Evolutionary conservation across 306 rosid species (phyloP).

Genomic region (Clitoria ternatea): DNA sequence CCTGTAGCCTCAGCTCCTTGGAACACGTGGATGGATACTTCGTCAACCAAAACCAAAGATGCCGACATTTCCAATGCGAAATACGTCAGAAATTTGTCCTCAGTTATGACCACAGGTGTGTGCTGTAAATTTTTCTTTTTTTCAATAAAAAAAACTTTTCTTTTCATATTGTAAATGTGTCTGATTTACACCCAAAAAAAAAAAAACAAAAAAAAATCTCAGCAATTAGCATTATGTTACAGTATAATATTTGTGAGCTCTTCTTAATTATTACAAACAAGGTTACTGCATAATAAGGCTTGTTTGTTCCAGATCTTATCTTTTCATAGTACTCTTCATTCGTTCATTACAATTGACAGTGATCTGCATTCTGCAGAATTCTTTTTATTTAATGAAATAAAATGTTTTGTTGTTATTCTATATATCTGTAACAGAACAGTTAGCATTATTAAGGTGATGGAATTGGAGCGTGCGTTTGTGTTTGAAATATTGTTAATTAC

Average conservation of each 20-base stretch:
- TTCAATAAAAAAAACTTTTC: too few relatives aligned
- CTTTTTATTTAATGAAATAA: too few relatives aligned
- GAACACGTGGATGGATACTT: slow-evolving; percentile 19
- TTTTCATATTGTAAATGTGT: slow-evolving; percentile 54
- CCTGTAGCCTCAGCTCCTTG: slow-evolving; percentile 35
- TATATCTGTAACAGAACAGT: too few relatives aligned
- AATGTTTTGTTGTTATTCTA: not conserved
- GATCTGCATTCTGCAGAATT: not conserved
- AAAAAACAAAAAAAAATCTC: slow-evolving; percentile 4
- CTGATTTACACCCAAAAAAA: slow-evolving; percentile 17
- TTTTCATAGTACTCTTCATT: too few relatives aligned
- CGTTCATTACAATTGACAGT: not conserved
- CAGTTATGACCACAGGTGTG: slow-evolving; percentile 54
- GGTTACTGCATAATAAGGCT: slow-evolving; percentile 35
- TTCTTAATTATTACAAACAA: slow-evolving; percentile 27
- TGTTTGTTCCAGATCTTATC: slow-evolving; percentile 25
- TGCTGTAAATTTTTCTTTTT: slow-evolving; percentile 30
- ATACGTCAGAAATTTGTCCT: slow-evolving; percentile 37
- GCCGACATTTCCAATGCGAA: slow-evolving; percentile 37
- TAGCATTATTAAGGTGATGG: slow-evolving; percentile 1
- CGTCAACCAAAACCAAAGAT: slow-evolving; percentile 10
- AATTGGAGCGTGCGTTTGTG: too few relatives aligned
- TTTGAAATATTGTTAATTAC: too few relatives aligned
- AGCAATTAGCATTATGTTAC: slow-evolving; percentile 28
- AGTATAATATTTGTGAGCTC: slow-evolving; percentile 34